Conservation (phyloP, 2,329 filamentous ascomycete species). For the Paraphaeosphaeria minitans region DNA sequence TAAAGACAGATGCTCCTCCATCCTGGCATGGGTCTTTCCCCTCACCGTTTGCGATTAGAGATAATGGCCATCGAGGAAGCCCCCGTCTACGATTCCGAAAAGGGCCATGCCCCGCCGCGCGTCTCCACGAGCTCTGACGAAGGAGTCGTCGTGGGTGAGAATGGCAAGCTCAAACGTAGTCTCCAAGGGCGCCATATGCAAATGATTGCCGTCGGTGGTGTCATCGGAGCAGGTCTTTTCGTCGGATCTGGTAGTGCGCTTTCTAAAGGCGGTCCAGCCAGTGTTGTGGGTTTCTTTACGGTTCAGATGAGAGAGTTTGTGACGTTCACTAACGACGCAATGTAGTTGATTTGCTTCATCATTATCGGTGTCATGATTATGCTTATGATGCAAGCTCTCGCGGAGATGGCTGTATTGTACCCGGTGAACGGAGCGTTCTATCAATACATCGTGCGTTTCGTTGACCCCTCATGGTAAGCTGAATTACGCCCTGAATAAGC, state of each 20-base stretch:
- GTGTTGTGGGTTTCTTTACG: constrained; percentile 17
- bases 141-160: constrained; percentile 10
- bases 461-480: constrained; percentile 48
- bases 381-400: constrained; percentile 49
- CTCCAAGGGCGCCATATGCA: constrained; percentile 25
- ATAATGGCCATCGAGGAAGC: not conserved
- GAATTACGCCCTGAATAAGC: not conserved
- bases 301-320: not conserved
- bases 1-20: not conserved
- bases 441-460: constrained; percentile 48
- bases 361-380: constrained; percentile 44
- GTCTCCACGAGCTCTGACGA: constrained; percentile 7
- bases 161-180: constrained; percentile 18
- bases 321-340: not conserved
- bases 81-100: constrained; percentile 18
- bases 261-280: constrained; percentile 50
- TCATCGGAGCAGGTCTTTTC: constrained; percentile 42
- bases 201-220: constrained; percentile 23
- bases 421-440: constrained; percentile 50
- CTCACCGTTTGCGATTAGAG: not conserved
- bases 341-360: constrained; percentile 37
- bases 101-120: constrained; percentile 12
- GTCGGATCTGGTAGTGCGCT: constrained; percentile 52
- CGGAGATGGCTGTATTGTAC: constrained; percentile 49
- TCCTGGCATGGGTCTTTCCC: not conserved